Percentiles rank a stretch among this genome's conserved stretches.
Conservation (phyloP, 2,329 filamentous ascomycete genomes). For the Sporothrix sp. region DNA sequence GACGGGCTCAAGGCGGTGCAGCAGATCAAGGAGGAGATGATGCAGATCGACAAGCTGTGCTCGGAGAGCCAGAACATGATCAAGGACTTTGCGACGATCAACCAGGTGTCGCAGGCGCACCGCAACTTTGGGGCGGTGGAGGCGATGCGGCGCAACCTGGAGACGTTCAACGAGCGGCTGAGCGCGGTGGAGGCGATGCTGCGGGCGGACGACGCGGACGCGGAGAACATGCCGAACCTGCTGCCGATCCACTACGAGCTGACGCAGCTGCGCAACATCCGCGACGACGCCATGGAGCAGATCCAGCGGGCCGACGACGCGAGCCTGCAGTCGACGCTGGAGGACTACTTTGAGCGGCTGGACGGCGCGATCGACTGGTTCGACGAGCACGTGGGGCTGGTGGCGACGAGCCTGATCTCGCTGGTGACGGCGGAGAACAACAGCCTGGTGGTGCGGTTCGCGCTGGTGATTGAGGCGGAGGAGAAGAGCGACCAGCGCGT, state of each 20-base stretch:
- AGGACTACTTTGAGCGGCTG: conserved; percentile 79
- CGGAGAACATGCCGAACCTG: conserved; percentile 85
- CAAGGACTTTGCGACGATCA: conserved; percentile 88
- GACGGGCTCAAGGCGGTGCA: conserved; percentile 88
- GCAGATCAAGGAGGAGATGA: conserved; percentile 95
- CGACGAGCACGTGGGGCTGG: conserved; percentile 82
- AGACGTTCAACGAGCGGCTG: conserved; percentile 74
- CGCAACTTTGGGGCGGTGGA: conserved; percentile 92
- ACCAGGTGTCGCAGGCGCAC: conserved; percentile 85
- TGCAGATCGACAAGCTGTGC: conserved; percentile 95
- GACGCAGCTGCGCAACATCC: conserved; percentile 82
- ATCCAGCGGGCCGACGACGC: conserved; percentile 67
- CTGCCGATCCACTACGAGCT: conserved; percentile 85
- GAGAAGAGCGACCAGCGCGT: conserved; percentile 94
- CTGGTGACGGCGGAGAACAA: conserved; percentile 80
- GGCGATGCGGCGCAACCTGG: conserved; percentile 83
- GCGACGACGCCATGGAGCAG: conserved; percentile 94
- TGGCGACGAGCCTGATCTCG: conserved; percentile 83
- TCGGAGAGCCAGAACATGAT: conserved; percentile 97
- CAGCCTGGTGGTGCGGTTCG: conserved; percentile 80
- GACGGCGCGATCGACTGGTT: conserved; percentile 90
- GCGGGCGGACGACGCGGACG: conserved; percentile 71
- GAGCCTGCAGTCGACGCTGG: conserved; percentile 69
- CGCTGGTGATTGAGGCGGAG: conserved; percentile 86
- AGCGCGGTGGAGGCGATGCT: conserved; percentile 68